These are phyloP conservation scores for Solanum medicagineum DNA, from an alignment of 257 asterid genomes.

Conservation along the genomic window DNA sequence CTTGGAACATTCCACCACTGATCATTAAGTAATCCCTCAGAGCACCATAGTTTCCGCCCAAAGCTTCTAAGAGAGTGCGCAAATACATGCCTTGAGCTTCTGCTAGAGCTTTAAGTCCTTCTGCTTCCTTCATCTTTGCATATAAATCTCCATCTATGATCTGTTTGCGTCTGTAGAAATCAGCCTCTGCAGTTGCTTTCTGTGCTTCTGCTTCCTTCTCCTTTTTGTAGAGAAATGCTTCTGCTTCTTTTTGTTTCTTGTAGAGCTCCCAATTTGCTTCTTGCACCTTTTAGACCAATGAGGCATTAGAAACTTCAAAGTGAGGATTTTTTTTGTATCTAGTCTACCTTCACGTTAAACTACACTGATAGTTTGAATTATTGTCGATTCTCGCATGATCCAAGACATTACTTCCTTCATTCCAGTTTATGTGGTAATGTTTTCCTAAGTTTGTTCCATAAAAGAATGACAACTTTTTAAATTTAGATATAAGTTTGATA, in stretches of 20 bases:
- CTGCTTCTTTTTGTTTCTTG: slow-evolving; percentile 51
- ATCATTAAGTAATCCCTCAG: slow-evolving; percentile 56
- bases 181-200: slow-evolving; percentile 45
- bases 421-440: background rate
- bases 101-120: slow-evolving; percentile 46
- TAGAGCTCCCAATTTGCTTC: slow-evolving; percentile 64
- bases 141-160: slow-evolving; percentile 39
- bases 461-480: background rate
- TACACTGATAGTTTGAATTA: background rate
- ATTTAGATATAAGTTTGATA: background rate
- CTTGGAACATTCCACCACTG: slow-evolving; percentile 39
- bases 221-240: slow-evolving; percentile 42
- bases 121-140: slow-evolving; percentile 51
- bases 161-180: slow-evolving; percentile 24
- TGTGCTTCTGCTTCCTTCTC: slow-evolving; percentile 45
- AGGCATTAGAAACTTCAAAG: background rate
- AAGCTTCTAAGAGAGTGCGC: slow-evolving; percentile 24
- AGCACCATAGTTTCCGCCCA: slow-evolving; percentile 48
- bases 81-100: slow-evolving; percentile 53
- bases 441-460: background rate
- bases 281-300: slow-evolving; percentile 25
- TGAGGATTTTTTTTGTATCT: background rate
- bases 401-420: background rate
- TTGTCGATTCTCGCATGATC: background rate
- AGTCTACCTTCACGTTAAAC: background rate